Conservation (phyloP, 805 yeast genomes). For the Myxozyma sirexii region DNA sequence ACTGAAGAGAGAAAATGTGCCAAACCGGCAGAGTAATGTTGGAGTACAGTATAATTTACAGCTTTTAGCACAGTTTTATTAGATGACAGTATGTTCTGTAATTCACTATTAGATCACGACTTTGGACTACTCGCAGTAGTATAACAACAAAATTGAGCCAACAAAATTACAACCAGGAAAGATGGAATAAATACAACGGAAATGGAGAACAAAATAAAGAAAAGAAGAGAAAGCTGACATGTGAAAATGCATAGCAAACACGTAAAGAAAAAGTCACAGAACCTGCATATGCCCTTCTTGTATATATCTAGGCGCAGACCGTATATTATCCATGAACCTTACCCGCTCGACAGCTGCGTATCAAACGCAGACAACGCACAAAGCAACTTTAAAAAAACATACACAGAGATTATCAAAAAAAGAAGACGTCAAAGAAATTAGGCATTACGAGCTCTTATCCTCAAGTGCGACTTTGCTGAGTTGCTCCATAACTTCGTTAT, state of each 20-base stretch:
- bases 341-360: neutral
- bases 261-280: no score
- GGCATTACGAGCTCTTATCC: slow-evolving; percentile 17
- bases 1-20: slow-evolving; percentile 88
- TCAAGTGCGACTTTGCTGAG: slow-evolving; percentile 25
- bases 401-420: neutral
- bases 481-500: slow-evolving; percentile 20
- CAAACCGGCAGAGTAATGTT: slow-evolving; percentile 54
- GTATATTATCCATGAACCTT: no score
- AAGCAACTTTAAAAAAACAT: neutral
- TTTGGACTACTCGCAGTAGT: neutral
- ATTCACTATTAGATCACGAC: neutral
- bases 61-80: no score
- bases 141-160: neutral
- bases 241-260: neutral
- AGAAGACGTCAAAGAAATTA: neutral
- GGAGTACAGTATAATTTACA: no score
- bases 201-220: neutral
- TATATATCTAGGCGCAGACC: neutral
- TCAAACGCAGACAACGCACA: slow-evolving; percentile 3
- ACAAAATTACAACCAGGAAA: neutral
- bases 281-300: no score
- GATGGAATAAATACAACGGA: neutral
- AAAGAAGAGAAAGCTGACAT: neutral
- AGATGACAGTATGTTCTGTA: neutral